Base-by-base conservation (phyloP, 176 grass and related monocot genomes). In the Oryza meyeriana region DNA sequence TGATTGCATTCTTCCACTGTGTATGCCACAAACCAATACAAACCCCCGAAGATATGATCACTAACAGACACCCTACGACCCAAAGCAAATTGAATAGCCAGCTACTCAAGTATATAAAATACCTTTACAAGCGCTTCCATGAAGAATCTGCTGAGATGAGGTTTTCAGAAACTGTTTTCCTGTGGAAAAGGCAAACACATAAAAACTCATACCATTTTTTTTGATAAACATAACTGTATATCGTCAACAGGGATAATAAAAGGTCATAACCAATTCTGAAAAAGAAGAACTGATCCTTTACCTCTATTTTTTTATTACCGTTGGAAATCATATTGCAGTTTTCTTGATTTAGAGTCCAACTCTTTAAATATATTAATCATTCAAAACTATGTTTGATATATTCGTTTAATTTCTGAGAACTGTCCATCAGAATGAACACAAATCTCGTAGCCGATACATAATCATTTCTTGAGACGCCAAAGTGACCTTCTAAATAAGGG, bases 41-140 rank as follows among this genome's bases (percentile, higher is more conserved):
- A n/a, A n/a, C n/a, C n/a, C n/a, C n/a, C n/a, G 65, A 50, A 44
- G 40, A 10, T 64, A 77, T 69, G 13, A 78, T 3, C 8, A 45
- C 59, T 52, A 45, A 78, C n/a, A 79, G 7, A 86, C 68, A 29
- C 75, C n/a, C n/a, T n/a, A n/a, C n/a, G n/a, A n/a, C 75, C 41
- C 34, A 63, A 16, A 91, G 57, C 2, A n/a, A 81, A 24, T 26
- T 4, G 26, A 77, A 33, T 50, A 32, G 65, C 27, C 1, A 68
- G 74, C 74, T 70, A 42, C 24, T 17, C 42, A 27, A 79, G 63
- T 12, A 13, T 89, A 62, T 59, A 32, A 81, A 78, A 69, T 76
- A 95, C 95, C 92, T 83, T 80, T 61, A 98, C 42, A 79, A 91
- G 61, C 18, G 92, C 90, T n/a, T 77, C 92, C 92, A 66, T 98